Percentiles rank a stretch among this genome's conserved stretches.
Evolutionary conservation across 306 rosid genomes (phyloP).

Genomic region (Quercus wislizeni): DNA sequence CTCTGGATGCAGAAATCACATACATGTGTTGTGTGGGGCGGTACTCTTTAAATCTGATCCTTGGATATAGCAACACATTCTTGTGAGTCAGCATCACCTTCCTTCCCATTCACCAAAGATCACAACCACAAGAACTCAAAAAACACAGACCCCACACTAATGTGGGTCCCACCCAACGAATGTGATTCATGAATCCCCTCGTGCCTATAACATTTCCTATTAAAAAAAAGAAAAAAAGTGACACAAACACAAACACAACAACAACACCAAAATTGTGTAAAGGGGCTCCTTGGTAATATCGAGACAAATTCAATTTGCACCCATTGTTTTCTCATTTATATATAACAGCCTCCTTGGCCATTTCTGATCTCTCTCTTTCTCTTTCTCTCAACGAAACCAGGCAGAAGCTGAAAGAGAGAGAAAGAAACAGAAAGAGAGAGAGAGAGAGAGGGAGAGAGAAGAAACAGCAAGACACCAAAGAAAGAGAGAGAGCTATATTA

Average conservation of each 20-base stretch:
- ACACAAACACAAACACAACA: background rate
- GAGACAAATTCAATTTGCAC: background rate
- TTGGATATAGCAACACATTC: background rate
- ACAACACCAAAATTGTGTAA: background rate
- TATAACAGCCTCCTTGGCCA: background rate
- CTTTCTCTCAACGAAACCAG: slow-evolving; percentile 1
- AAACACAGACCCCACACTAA: background rate
- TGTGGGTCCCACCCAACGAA: background rate
- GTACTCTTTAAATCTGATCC: background rate
- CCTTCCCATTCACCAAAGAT: background rate
- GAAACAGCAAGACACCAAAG: background rate
- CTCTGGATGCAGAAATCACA: no score
- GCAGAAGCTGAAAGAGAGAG: slow-evolving; percentile 22
- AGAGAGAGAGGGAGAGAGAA: slow-evolving; percentile 14
- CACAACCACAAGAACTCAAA: background rate
- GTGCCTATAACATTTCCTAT: background rate
- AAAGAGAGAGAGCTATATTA: slow-evolving; percentile 4
- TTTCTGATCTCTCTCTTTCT: background rate
- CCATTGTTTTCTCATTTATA: background rate
- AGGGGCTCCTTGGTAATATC: slow-evolving; percentile 19
- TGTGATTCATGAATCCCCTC: background rate
- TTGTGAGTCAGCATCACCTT: background rate
- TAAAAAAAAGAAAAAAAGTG: background rate
- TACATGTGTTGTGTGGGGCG: no score
- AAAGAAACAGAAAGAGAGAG: background rate